These are phyloP conservation scores for Alternaria postmessia DNA, from an alignment of 2,329 filamentous ascomycete genomes.

Conservation along the genomic window DNA sequence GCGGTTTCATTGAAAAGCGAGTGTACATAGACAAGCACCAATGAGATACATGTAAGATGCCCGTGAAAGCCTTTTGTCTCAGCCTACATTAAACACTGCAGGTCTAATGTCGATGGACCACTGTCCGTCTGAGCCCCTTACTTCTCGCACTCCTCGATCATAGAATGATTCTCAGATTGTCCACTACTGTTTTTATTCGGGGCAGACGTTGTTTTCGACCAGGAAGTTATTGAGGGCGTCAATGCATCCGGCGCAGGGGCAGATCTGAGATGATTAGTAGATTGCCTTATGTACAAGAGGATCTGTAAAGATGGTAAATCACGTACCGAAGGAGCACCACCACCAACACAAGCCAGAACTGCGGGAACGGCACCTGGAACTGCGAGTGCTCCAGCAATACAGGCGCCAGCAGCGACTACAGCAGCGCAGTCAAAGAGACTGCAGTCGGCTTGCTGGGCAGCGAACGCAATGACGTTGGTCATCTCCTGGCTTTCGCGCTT, in stretches of 20 bases:
- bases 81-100: background rate
- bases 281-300: background rate
- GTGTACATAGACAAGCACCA: background rate
- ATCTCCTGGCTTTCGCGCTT: slow-evolving; percentile 15
- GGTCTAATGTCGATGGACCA: background rate
- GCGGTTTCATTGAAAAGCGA: slow-evolving; percentile 8
- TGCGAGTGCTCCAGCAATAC: slow-evolving; percentile 10
- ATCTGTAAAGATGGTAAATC: background rate
- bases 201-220: slow-evolving; percentile 14
- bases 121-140: background rate
- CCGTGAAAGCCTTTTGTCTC: background rate
- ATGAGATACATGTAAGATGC: background rate
- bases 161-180: background rate
- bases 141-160: background rate
- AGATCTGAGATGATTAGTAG: slow-evolving; percentile 9
- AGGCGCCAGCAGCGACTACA: slow-evolving; percentile 10
- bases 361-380: slow-evolving; percentile 10
- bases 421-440: slow-evolving; percentile 16
- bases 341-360: slow-evolving; percentile 7
- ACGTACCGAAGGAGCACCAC: slow-evolving; percentile 15
- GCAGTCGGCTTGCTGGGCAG: slow-evolving; percentile 13
- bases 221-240: slow-evolving; percentile 14
- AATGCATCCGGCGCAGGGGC: slow-evolving; percentile 15
- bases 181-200: background rate
- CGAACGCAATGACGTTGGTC: slow-evolving; percentile 12